phyloP scores from a whole-genome alignment of 257 asterid species.

The Lavandula angustifolia region DNA sequence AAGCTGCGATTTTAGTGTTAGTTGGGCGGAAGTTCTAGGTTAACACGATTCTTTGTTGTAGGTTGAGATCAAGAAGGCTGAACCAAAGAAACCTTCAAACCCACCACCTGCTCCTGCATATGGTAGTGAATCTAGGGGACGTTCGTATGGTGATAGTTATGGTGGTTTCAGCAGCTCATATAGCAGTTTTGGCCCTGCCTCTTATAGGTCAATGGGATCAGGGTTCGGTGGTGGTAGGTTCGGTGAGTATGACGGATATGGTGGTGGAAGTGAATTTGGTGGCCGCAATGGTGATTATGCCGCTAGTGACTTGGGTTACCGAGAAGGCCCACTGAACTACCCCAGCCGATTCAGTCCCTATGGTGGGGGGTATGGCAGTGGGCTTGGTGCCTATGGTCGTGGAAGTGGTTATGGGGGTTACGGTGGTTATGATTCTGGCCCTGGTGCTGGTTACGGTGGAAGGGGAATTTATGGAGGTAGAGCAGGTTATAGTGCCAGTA shows the following conservation, averaged over 20 bases:
- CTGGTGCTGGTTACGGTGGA: conserved; percentile 71
- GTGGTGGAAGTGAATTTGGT: conserved; percentile 70
- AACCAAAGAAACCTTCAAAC: conserved; percentile 99
- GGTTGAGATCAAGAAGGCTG: conserved; percentile 99
- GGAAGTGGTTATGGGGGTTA: conserved; percentile 82
- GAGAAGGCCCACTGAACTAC: conserved; percentile 73
- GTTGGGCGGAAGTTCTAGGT: conserved; percentile 67
- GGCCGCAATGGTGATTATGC: conserved; percentile 82
- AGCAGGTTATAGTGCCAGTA: conserved; percentile 79
- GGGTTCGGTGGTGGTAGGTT: conserved; percentile 80
- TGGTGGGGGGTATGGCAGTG: conserved; percentile 77
- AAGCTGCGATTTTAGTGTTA: conserved; percentile 39
- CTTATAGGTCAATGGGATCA: conserved; percentile 90
- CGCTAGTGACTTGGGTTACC: conserved; percentile 72
- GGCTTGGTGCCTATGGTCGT: conserved; percentile 79
- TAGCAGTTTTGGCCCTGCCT: conserved; percentile 75
- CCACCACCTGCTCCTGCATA: conserved; percentile 78
- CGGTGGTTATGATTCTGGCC: conserved; percentile 79
- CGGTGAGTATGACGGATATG: conserved; percentile 74
- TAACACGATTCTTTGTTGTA: conserved; percentile 96
- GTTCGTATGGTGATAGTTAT: conserved; percentile 75
- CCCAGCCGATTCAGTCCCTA: conserved; percentile 79
- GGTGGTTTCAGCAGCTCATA: conserved; percentile 71
- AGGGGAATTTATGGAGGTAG: conserved; percentile 90
- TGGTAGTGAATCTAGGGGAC: conserved; percentile 94